phyloP scores from a whole-genome alignment of 495 filamentous ascomycete genomes.

The Lasiosphaeria hispida region DNA sequence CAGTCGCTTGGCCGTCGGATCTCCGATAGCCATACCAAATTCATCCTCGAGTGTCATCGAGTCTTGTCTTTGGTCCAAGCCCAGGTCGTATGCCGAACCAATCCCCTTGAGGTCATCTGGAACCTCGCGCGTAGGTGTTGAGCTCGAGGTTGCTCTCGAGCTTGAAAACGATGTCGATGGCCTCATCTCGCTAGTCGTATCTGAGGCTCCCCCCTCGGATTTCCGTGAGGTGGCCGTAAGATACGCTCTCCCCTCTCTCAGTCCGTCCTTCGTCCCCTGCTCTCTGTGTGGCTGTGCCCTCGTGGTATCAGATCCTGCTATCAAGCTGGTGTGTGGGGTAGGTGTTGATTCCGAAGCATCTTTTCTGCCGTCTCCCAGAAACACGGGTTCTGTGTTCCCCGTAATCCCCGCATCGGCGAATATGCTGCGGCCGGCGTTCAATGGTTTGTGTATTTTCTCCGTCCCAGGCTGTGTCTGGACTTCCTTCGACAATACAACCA shows the following conservation, averaged over 20 bases:
- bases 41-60: constrained; percentile 14
- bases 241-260: neutral
- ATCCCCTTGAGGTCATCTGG: constrained; percentile 26
- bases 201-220: neutral
- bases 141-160: constrained; percentile 6
- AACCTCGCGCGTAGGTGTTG: constrained; percentile 5
- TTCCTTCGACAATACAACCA: no score
- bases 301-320: neutral
- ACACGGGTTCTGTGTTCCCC: constrained; percentile 14
- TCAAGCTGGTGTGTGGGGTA: neutral
- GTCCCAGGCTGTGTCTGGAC: no score
- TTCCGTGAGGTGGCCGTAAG: neutral
- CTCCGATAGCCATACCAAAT: constrained; percentile 1
- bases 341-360: constrained; percentile 17
- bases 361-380: constrained; percentile 21
- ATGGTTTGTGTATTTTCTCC: no score
- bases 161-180: constrained; percentile 5
- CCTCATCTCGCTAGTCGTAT: neutral
- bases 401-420: neutral
- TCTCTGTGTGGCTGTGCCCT: neutral
- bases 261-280: neutral
- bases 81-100: constrained; percentile 18
- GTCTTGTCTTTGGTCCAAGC: neutral
- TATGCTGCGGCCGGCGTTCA: no score
- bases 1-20: no score